These are phyloP conservation scores for Alternaria alternata DNA, from an alignment of 2,329 filamentous ascomycete genomes.

Conservation along the genomic window DNA sequence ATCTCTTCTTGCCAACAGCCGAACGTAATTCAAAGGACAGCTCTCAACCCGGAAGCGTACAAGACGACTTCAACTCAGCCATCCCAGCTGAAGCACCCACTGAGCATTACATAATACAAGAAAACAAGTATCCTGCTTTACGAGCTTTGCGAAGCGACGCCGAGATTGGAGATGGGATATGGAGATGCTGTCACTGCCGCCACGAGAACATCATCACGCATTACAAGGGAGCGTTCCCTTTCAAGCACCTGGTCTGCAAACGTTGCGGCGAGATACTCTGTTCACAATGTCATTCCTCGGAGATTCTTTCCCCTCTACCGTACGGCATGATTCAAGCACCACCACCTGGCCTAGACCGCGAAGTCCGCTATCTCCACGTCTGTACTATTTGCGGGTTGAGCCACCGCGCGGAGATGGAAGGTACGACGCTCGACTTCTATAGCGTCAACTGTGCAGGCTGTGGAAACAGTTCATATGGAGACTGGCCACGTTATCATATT, in stretches of 20 bases:
- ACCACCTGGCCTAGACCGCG: not conserved
- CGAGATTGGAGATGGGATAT: conserved; percentile 26
- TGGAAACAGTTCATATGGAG: conserved; percentile 19
- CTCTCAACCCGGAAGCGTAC: conserved; percentile 1
- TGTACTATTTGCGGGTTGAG: conserved; percentile 21
- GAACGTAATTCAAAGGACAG: not conserved
- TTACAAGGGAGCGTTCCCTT: conserved; percentile 20
- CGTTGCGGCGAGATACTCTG: conserved; percentile 15
- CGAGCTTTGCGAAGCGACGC: conserved; percentile 21
- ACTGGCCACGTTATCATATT: conserved; percentile 24
- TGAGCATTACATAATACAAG: conserved; percentile 14
- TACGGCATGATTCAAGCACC: conserved; percentile 20
- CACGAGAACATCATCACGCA: conserved; percentile 26
- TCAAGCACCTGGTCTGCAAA: conserved; percentile 20
- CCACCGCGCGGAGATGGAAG: conserved; percentile 24
- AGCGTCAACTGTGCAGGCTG: conserved; percentile 19
- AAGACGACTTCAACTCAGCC: conserved; percentile 13
- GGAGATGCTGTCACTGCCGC: conserved; percentile 25
- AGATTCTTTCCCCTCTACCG: conserved; percentile 21
- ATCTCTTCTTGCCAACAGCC: not conserved
- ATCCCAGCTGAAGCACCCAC: conserved; percentile 19
- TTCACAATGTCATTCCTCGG: conserved; percentile 16
- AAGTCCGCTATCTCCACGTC: conserved; percentile 23
- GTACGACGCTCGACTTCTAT: conserved; percentile 20
- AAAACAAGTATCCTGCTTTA: conserved; percentile 21